phyloP scores from a whole-genome alignment of 108 stramenopile species.

The Skeletonema marinoi region DNA sequence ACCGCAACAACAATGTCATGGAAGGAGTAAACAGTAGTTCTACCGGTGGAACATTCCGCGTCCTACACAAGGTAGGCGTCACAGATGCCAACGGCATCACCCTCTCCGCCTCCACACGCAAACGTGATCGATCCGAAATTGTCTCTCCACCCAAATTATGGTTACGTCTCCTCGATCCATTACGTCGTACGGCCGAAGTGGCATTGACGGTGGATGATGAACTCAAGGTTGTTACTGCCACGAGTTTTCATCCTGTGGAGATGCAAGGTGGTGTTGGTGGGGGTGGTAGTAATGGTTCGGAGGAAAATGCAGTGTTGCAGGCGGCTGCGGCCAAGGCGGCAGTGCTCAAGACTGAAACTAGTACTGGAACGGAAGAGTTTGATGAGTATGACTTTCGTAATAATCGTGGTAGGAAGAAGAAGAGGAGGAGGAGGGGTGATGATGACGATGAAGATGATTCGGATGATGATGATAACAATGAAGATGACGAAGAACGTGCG shows the following conservation, averaged over 20 bases:
- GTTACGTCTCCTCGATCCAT: constrained; percentile 70
- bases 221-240: constrained; percentile 47
- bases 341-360: constrained; percentile 80
- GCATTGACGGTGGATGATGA: constrained; percentile 68
- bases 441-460: neutral
- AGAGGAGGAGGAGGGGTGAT: constrained; percentile 14
- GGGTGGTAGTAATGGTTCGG: neutral
- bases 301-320: constrained; percentile 47
- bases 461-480: constrained; percentile 15
- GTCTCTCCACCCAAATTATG: constrained; percentile 66
- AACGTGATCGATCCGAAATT: constrained; percentile 63
- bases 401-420: constrained; percentile 39
- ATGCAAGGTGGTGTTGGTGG: neutral
- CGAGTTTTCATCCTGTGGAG: constrained; percentile 60
- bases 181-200: constrained; percentile 64
- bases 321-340: constrained; percentile 35
- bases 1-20: constrained; percentile 5
- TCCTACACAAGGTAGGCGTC: constrained; percentile 69
- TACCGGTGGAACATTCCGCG: constrained; percentile 25
- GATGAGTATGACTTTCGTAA: constrained; percentile 70
- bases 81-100: constrained; percentile 59
- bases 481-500: constrained; percentile 30
- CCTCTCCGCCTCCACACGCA: constrained; percentile 50
- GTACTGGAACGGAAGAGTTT: constrained; percentile 69
- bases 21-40: constrained; percentile 14